Base-by-base conservation (phyloP, 768 basidiomycete genomes). In the Mycena kentingensis region DNA sequence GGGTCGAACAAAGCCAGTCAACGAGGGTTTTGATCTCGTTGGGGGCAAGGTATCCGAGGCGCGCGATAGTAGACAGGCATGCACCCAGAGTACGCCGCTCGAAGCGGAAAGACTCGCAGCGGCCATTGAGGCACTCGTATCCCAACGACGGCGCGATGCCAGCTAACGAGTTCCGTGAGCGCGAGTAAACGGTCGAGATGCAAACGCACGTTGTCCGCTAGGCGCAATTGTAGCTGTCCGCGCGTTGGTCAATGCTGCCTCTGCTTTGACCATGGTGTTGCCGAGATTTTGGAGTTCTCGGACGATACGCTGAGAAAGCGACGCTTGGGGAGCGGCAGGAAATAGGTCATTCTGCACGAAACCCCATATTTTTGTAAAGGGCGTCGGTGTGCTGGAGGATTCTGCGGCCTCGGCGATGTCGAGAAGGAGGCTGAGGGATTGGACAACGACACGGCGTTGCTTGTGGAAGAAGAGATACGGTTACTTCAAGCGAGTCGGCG, bases 91-190 rank as follows among this genome's bases (percentile, higher is more conserved):
- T 74, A 11, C 87, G 79, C 56, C 90, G 78, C 63, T 93, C 90
- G 47, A 85, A 84, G 62, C 80, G 82, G 44, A 94, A 74, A 0
- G 87, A 89, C 29, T 89, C 84, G 60, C 82, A 80, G 26, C 89
- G 82, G 32, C 85, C 81, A 42, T 76, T 80, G 1, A 88, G 73
- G 53, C 90, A 75, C 54, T 88, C 86, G 39, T 76, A 77, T 7
- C 89, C 88, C 37, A 93, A 70, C 2, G 73, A 67, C 4, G 79
- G 73, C 46, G 67, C 69, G 21, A 61, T 54, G 36, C 74, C 81
- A 83, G 51, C 11, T 52, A 49, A 15, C 45, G 22, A 16, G 16
- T 51, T n/a, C n/a, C 13, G 57, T 51, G 8, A 27, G 35, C 11
- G 15, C n/a, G 27, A 38, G 12, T 21, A 10, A 11, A 34, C 28